Conservation (phyloP, 2,329 filamentous ascomycete genomes). For the Alternaria infectoria region DNA sequence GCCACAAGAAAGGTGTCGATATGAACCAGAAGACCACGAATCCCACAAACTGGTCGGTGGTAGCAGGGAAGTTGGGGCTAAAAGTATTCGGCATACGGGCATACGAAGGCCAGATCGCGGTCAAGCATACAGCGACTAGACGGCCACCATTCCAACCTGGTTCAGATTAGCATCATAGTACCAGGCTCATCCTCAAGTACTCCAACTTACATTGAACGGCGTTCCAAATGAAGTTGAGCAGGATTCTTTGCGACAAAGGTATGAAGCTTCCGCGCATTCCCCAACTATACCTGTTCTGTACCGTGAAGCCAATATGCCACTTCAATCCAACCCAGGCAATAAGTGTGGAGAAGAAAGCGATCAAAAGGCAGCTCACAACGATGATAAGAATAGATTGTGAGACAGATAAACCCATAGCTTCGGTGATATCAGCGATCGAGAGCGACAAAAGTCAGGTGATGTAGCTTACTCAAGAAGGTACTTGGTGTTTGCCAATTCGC, state of each 20-base stretch:
- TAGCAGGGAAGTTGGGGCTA: conserved; percentile 41
- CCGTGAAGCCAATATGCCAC: conserved; percentile 60
- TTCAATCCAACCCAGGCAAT: conserved; percentile 57
- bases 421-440: neutral
- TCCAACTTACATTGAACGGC: conserved; percentile 53
- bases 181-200: neutral
- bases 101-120: conserved; percentile 47
- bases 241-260: conserved; percentile 54
- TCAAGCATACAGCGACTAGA: conserved; percentile 42
- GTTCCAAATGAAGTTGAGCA: conserved; percentile 61
- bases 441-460: neutral
- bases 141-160: conserved; percentile 46
- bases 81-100: conserved; percentile 45
- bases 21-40: conserved; percentile 46
- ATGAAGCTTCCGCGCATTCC: conserved; percentile 58
- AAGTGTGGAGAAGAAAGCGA: conserved; percentile 52
- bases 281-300: conserved; percentile 60
- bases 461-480: conserved; percentile 50
- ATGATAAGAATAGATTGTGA: conserved; percentile 58
- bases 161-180: neutral
- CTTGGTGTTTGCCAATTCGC: conserved; percentile 58
- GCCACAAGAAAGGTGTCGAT: conserved; percentile 54
- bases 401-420: conserved; percentile 56
- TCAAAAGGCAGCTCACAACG: conserved; percentile 52
- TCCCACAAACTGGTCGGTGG: conserved; percentile 45